Percentiles rank a stretch among this genome's conserved stretches.
Evolutionary conservation across 148 eudicot species (phyloP).

Genomic region (Camellia sinensis): DNA sequence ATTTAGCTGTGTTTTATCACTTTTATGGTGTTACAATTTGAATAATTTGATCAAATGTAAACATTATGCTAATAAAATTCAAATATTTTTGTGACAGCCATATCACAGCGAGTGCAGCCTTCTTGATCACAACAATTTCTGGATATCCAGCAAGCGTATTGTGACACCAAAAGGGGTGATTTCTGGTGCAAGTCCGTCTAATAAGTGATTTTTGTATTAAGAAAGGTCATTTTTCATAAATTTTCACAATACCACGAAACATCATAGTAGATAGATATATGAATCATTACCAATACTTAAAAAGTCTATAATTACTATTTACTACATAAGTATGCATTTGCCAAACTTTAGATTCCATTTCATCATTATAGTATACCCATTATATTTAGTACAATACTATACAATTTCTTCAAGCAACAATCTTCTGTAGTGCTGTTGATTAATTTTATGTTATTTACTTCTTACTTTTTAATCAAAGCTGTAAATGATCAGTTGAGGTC

Average conservation of each 20-base stretch:
- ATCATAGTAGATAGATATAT: background rate
- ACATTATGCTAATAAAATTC: background rate
- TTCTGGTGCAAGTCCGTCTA: slow-evolving; percentile 78
- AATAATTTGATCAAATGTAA: background rate
- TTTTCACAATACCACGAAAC: background rate
- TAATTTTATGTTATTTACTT: background rate
- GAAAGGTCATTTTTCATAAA: background rate
- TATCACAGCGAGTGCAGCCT: slow-evolving; percentile 65
- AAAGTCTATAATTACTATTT: too few relatives aligned
- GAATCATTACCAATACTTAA: too few relatives aligned
- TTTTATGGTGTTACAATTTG: background rate
- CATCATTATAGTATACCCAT: background rate
- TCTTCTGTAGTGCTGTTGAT: background rate
- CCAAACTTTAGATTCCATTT: background rate
- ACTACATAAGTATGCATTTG: background rate
- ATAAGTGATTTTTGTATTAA: background rate
- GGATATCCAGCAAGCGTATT: slow-evolving; percentile 92
- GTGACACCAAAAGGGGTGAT: slow-evolving; percentile 73
- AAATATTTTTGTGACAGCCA: slow-evolving; percentile 31
- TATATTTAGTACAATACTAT: background rate
- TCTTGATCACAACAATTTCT: slow-evolving; percentile 55
- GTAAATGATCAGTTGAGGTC: slow-evolving; percentile 70
- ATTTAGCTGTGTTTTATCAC: background rate
- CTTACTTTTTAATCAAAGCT: slow-evolving; percentile 22
- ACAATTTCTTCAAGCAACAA: background rate